Base-by-base conservation (phyloP, 352 stramenopile genomes). In the Phytopythium boreale region DNA sequence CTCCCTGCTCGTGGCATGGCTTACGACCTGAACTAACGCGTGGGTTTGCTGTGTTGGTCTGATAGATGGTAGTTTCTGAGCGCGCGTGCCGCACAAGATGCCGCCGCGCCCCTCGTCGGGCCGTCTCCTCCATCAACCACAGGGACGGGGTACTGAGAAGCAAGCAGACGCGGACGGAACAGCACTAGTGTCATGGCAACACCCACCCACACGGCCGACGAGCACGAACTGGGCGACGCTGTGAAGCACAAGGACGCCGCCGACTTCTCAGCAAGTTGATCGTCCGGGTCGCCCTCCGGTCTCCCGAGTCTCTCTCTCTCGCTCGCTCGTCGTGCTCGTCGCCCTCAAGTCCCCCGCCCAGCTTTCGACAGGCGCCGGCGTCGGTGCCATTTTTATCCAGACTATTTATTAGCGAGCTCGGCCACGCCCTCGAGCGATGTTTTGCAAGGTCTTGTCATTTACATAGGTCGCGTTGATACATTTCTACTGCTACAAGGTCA, bases 11-110 rank as follows among this genome's bases (percentile, higher is more conserved):
- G 4, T 31, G 12, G 44, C 14, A 5, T 52, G 29, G 15, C 29
- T 47, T 12, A 17, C 10, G 10, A 2, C 4, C 15, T 19, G 37
- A 19, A 43, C 37, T 19, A 17, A 43, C 10, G 37, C 37, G 10
- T 19, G 10, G 5, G 15, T 8, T 19, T 47, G 41, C 17, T 57
- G 26, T 58, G 55, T 7, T 17, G 41, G 27, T 24, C 15, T 17
- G 6, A 20, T 50, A 81, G 74, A 81, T 53, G 74, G 74, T 12
- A 81, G 74, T 59, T 79, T 79, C 44, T 58, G 19, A 44, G 49
- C 11, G 10, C 20, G 47, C n/a, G n/a, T n/a, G n/a, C n/a, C n/a
- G n/a, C n/a, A n/a, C n/a, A n/a, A n/a, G n/a, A n/a, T n/a, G n/a
- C n/a, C n/a, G n/a, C n/a, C n/a, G n/a, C n/a, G 47, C 47, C 24